phyloP scores from a whole-genome alignment of 352 stramenopile genomes.

The Globisporangium ultimum region DNA sequence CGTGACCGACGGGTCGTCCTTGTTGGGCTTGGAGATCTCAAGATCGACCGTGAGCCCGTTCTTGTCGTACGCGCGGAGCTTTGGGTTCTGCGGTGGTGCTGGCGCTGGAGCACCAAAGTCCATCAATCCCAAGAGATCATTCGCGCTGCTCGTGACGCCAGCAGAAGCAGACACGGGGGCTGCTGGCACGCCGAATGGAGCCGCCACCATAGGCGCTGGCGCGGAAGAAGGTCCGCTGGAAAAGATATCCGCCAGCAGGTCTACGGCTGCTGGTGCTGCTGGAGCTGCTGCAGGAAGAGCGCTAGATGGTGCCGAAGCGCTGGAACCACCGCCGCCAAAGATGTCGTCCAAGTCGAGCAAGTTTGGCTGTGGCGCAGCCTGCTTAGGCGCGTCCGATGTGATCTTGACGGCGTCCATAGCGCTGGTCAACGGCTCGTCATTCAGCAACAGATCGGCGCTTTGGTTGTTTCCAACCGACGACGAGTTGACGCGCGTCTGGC shows the following conservation, averaged over 20 bases:
- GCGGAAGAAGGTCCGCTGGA: constrained; percentile 34
- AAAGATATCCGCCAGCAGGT: constrained; percentile 96
- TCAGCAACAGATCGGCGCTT: constrained; percentile 66
- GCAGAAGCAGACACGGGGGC: constrained; percentile 12
- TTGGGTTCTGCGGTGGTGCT: constrained; percentile 30
- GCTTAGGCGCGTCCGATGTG: constrained; percentile 7
- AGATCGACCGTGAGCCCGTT: constrained; percentile 93
- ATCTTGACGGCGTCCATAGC: constrained; percentile 13
- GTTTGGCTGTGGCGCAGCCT: constrained; percentile 33
- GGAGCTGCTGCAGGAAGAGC: constrained; percentile 19
- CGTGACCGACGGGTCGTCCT: constrained; percentile 89
- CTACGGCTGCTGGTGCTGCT: constrained; percentile 41
- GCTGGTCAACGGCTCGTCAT: constrained; percentile 29
- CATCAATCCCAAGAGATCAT: constrained; percentile 70
- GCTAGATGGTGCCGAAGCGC: constrained; percentile 15
- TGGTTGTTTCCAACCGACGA: constrained; percentile 18
- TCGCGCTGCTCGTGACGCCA: constrained; percentile 13
- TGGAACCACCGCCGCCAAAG: constrained; percentile 72
- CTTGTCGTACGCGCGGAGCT: constrained; percentile 94
- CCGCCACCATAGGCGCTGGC: constrained; percentile 15
- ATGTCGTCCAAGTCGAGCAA: constrained; percentile 96
- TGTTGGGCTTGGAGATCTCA: constrained; percentile 91
- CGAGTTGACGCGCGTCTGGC: constrained; percentile 47
- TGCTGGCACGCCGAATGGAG: constrained; percentile 19
- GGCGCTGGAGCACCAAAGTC: constrained; percentile 58